Evolutionary conservation across 164 flowering plant species (phyloP), one percentile per base, ranked within the genome.

Genomic region (Euptelea pleiosperma): DNA sequence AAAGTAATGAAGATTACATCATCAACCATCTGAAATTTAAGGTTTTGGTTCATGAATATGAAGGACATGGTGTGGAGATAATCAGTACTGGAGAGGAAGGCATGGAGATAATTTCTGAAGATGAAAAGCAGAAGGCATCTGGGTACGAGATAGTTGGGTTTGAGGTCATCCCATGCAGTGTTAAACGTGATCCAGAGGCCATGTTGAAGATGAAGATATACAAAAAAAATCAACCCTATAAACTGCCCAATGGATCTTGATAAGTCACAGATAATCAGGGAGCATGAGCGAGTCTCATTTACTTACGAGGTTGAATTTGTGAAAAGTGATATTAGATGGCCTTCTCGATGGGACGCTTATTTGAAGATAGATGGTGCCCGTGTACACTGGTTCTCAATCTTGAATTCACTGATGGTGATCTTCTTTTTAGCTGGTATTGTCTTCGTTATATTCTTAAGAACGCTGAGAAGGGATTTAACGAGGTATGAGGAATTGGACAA

Each of bases 1-100:
- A n/a, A n/a, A n/a, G n/a, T 15, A 36, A 39, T 18, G 55, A 21
- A 7, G 8, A 47, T 47, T 58, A 58, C 39, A 58, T 58, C 33
- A 43, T 57, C 31, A 47, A 59, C 28, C 63, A 49, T 49, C 55
- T 60, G 14, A 60, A 60, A 24, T 58, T 58, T 42, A 58, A 35
- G 14, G 43, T 58, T 46, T 35, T 58, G 52, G 37, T 59, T 25
- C 55, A 59, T 2, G 28, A 59, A 14, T 47, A 26, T 26, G 55
- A 52, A 36, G 54, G 19, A 22, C n/a, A 6, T 10, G 52, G 35
- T 26, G 33, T 35, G 12, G 57, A 42, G 35, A 34, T n/a, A 12
- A 52, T 42, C 21, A 42, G 40, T 1, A n/a, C n/a, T n/a, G n/a
- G n/a, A n/a, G n/a, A n/a, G n/a, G 57, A 35, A 11, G 57, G 41